Percentiles rank a stretch among this genome's conserved stretches.
Conservation (phyloP, 2,329 filamentous ascomycete species). For the Clonostachys rhizophaga region DNA sequence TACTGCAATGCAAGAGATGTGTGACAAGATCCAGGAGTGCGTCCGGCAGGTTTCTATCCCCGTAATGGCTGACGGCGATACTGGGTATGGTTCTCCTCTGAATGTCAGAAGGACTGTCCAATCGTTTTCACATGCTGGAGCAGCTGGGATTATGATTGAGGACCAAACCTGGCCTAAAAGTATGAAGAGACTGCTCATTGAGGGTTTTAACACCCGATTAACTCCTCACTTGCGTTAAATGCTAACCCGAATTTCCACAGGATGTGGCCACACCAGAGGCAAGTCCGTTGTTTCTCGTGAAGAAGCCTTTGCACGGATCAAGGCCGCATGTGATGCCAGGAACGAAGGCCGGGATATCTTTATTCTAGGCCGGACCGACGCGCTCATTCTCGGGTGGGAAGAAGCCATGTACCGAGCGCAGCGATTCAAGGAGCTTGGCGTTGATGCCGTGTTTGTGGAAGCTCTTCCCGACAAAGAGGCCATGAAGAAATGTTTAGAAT, state of each 20-base stretch:
- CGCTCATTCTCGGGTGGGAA: slow-evolving; percentile 33
- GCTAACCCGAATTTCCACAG: slow-evolving; percentile 2
- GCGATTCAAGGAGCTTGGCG: slow-evolving; percentile 36
- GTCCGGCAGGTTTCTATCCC: slow-evolving; percentile 28
- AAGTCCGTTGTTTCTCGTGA: slow-evolving; percentile 36
- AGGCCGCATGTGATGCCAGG: slow-evolving; percentile 38
- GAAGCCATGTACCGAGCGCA: slow-evolving; percentile 34
- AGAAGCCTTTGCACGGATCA: slow-evolving; percentile 38
- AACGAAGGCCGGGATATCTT: slow-evolving; percentile 38
- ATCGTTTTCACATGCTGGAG: slow-evolving; percentile 31
- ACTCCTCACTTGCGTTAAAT: background rate
- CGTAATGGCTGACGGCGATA: slow-evolving; percentile 40
- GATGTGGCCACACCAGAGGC: slow-evolving; percentile 33
- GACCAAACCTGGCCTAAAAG: slow-evolving; percentile 44
- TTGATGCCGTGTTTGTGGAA: slow-evolving; percentile 36
- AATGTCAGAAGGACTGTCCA: slow-evolving; percentile 39
- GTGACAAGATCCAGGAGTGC: slow-evolving; percentile 35
- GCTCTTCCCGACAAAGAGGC: slow-evolving; percentile 34
- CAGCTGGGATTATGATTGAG: slow-evolving; percentile 34
- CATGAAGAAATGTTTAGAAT: slow-evolving; percentile 29
- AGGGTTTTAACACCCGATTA: background rate
- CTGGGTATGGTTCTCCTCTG: slow-evolving; percentile 40
- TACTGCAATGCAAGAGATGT: slow-evolving; percentile 40
- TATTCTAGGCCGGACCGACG: slow-evolving; percentile 37
- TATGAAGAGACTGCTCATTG: slow-evolving; percentile 10